These are phyloP conservation scores for Trichoderma pleuroti DNA, from an alignment of 2,329 filamentous ascomycete genomes.

Conservation along the genomic window DNA sequence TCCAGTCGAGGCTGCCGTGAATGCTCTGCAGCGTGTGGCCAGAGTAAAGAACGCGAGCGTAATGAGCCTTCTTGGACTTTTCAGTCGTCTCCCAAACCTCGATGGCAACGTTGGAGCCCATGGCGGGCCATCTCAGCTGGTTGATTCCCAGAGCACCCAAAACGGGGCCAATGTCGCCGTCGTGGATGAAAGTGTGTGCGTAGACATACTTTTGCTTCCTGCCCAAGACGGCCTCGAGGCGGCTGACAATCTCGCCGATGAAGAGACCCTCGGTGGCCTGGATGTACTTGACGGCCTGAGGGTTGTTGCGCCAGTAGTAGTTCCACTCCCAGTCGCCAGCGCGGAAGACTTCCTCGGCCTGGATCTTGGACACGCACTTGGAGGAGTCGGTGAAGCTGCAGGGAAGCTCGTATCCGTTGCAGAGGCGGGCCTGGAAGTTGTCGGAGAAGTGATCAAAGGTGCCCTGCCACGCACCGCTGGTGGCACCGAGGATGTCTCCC, in stretches of 20 bases:
- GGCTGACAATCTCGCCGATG: constrained; percentile 1
- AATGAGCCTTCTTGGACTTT: neutral
- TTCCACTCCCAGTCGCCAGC: constrained; percentile 15
- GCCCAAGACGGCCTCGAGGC: neutral
- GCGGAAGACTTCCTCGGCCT: constrained; percentile 12
- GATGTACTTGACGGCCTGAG: neutral
- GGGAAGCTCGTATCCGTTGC: constrained; percentile 9
- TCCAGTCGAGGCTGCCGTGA: constrained; percentile 2
- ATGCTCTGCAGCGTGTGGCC: constrained; percentile 10
- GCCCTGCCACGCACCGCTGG: constrained; percentile 2
- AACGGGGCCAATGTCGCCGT: neutral
- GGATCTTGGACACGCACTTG: neutral
- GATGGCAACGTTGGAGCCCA: constrained; percentile 7
- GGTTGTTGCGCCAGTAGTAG: constrained; percentile 13
- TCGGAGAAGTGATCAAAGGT: constrained; percentile 16
- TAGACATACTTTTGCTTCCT: constrained; percentile 5
- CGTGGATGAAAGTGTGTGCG: constrained; percentile 8
- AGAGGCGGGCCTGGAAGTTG: constrained; percentile 12
- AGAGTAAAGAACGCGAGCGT: constrained; percentile 9
- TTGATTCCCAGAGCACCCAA: constrained; percentile 11
- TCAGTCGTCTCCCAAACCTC: constrained; percentile 11
- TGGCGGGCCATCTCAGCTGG: constrained; percentile 11
- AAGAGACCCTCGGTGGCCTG: constrained; percentile 7
- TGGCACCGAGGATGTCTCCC: constrained; percentile 2
- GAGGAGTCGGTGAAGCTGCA: constrained; percentile 7